Evolutionary conservation across 768 basidiomycete genomes (phyloP).

Genomic region (Collybia nuda): DNA sequence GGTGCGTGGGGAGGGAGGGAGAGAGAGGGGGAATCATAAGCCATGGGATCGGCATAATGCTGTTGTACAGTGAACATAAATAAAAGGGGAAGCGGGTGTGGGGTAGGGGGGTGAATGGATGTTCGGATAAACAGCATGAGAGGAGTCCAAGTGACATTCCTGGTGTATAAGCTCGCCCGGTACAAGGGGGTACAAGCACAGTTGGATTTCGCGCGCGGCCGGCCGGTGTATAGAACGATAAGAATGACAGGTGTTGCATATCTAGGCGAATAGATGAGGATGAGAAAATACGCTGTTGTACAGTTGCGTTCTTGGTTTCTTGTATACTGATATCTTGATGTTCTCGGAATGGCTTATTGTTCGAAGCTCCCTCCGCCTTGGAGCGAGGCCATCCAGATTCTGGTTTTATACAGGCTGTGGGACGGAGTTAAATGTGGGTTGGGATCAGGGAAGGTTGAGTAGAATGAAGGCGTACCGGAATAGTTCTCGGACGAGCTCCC

Average conservation of each 20-base stretch:
- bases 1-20: constrained; percentile 3
- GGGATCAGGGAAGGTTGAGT: neutral
- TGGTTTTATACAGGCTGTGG: constrained; percentile 82
- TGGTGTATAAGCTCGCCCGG: constrained; percentile 1
- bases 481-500: constrained; percentile 92
- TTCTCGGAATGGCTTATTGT: constrained; percentile 26
- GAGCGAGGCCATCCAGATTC: constrained; percentile 94
- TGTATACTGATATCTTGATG: constrained; percentile 5
- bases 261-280: constrained; percentile 1
- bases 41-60: no score
- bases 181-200: constrained; percentile 1
- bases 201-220: constrained; percentile 8
- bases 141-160: neutral
- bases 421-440: neutral
- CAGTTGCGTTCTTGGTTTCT: constrained; percentile 7
- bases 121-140: neutral
- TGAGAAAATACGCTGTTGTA: constrained; percentile 7
- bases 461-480: constrained; percentile 62
- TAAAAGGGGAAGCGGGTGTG: no score
- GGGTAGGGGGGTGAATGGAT: no score
- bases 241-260: constrained; percentile 1
- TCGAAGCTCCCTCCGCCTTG: constrained; percentile 48
- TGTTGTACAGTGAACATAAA: constrained; percentile 4
- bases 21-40: constrained; percentile 4
- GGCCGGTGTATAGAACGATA: constrained; percentile 6